Conservation (phyloP, 768 basidiomycete genomes). For the Lentinula lateritia region DNA sequence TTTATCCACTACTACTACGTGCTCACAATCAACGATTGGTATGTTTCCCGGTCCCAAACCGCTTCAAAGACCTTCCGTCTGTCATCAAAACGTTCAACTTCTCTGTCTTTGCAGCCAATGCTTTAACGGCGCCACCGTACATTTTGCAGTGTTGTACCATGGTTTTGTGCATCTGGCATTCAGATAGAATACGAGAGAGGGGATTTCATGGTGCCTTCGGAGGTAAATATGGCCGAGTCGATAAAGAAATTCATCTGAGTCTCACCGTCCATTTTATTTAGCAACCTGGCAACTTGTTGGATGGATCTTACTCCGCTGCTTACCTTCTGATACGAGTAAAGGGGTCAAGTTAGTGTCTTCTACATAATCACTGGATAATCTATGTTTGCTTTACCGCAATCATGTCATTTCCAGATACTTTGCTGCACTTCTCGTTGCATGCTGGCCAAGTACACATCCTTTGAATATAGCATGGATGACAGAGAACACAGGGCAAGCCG, state of each 20-base stretch:
- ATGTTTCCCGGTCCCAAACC: no score
- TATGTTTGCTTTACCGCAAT: neutral
- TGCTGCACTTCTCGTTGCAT: constrained; percentile 28
- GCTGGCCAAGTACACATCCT: constrained; percentile 34
- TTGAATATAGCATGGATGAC: constrained; percentile 36
- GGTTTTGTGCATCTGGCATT: constrained; percentile 10
- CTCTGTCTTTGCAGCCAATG: constrained; percentile 30
- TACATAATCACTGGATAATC: neutral
- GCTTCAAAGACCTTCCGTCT: constrained; percentile 27
- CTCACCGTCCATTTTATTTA: constrained; percentile 1
- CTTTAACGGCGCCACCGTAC: constrained; percentile 18
- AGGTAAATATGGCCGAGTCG: constrained; percentile 14
- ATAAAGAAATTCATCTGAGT: neutral
- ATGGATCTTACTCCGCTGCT: constrained; percentile 29
- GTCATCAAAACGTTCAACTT: constrained; percentile 35
- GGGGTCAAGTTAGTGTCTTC: constrained; percentile 20
- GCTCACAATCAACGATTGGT: no score
- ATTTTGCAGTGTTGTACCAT: constrained; percentile 10
- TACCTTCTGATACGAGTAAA: constrained; percentile 21
- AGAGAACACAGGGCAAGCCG: constrained; percentile 28
- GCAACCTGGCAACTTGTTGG: constrained; percentile 32
- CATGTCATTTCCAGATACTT: constrained; percentile 15
- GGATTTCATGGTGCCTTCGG: constrained; percentile 27
- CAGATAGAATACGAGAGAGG: constrained; percentile 10
- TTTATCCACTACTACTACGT: no score